A percentile compares a stretch with the other conserved stretches of the same genome.
These are phyloP conservation scores for Stereum hirsutum DNA, from an alignment of 1,284 basidiomycete genomes.

Conservation along the genomic window DNA sequence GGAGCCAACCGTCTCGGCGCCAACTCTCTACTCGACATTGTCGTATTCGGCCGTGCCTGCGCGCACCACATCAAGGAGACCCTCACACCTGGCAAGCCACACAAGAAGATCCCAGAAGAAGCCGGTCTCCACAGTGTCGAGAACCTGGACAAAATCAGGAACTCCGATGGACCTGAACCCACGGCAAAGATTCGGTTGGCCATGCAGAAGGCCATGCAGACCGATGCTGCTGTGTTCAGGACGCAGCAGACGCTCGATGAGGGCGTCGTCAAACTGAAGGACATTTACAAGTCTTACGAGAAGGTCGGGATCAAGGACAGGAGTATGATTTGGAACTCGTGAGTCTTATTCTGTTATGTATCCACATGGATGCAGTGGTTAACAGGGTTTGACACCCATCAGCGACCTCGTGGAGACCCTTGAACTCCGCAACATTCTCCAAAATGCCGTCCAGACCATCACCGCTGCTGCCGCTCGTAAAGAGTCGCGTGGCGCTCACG, in stretches of 20 bases:
- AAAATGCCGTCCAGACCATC: slow-evolving; percentile 95
- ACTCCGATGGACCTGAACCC: slow-evolving; percentile 72
- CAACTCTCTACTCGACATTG: slow-evolving; percentile 98
- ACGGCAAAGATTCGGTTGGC: slow-evolving; percentile 89
- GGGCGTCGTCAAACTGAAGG: slow-evolving; percentile 81
- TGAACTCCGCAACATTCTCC: slow-evolving; percentile 93
- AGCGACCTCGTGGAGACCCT: slow-evolving; percentile 95
- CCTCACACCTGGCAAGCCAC: slow-evolving; percentile 83
- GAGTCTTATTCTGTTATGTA: slow-evolving; percentile 20
- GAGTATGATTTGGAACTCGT: slow-evolving; percentile 99
- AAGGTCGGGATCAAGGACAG: slow-evolving; percentile 96
- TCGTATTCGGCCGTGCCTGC: slow-evolving; percentile 98
- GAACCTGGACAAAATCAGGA: slow-evolving; percentile 87
- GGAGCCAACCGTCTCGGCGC: slow-evolving; percentile 99
- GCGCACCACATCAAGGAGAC: slow-evolving; percentile 97
- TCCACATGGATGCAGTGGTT: too few relatives aligned
- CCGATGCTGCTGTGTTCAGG: slow-evolving; percentile 88
- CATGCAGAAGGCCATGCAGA: slow-evolving; percentile 99
- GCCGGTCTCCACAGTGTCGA: slow-evolving; percentile 84
- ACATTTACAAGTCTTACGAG: slow-evolving; percentile 83
- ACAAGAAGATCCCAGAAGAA: slow-evolving; percentile 84
- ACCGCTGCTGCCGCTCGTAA: slow-evolving; percentile 91
- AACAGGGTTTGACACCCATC: too few relatives aligned
- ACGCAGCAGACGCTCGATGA: slow-evolving; percentile 89
- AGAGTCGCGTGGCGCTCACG: slow-evolving; percentile 96